Evolutionary conservation across 306 rosid species (phyloP).

Genomic region (Dalbergia oliveri): DNA sequence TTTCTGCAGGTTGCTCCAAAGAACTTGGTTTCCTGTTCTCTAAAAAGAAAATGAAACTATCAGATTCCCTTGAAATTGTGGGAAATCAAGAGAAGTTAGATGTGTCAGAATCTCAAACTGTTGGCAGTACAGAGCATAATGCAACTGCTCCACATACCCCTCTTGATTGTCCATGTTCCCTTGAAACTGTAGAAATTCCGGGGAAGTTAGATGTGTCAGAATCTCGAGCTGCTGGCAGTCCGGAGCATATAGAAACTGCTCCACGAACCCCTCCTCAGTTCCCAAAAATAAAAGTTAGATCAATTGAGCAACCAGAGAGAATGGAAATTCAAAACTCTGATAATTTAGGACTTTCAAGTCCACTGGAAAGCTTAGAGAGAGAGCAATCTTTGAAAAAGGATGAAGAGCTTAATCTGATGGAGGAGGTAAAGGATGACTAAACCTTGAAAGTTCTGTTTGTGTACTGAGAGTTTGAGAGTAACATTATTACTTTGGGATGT

Average conservation of each 20-base stretch:
- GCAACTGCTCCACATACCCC: slow-evolving; percentile 68
- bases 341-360: slow-evolving; percentile 44
- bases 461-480: background rate
- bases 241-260: slow-evolving; percentile 54
- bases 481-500: background rate
- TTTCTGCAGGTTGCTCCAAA: slow-evolving; percentile 57
- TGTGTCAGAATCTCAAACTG: slow-evolving; percentile 47
- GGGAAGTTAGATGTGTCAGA: slow-evolving; percentile 38
- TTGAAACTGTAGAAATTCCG: slow-evolving; percentile 39
- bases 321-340: slow-evolving; percentile 43
- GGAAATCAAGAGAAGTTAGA: slow-evolving; percentile 45
- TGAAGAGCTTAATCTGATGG: slow-evolving; percentile 47
- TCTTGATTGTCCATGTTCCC: slow-evolving; percentile 37
- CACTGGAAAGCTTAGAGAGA: slow-evolving; percentile 39
- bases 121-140: slow-evolving; percentile 43
- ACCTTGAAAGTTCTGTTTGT: slow-evolving; percentile 32
- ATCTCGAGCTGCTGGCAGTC: slow-evolving; percentile 44
- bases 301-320: slow-evolving; percentile 54
- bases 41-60: slow-evolving; percentile 50
- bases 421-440: slow-evolving; percentile 60
- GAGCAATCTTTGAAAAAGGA: slow-evolving; percentile 42
- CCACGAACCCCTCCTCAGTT: slow-evolving; percentile 72
- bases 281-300: slow-evolving; percentile 41
- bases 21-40: slow-evolving; percentile 59
- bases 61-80: slow-evolving; percentile 41